Base-by-base conservation (phyloP, 371 early-diverging fungal species). In the Mucor lusitanicus region DNA sequence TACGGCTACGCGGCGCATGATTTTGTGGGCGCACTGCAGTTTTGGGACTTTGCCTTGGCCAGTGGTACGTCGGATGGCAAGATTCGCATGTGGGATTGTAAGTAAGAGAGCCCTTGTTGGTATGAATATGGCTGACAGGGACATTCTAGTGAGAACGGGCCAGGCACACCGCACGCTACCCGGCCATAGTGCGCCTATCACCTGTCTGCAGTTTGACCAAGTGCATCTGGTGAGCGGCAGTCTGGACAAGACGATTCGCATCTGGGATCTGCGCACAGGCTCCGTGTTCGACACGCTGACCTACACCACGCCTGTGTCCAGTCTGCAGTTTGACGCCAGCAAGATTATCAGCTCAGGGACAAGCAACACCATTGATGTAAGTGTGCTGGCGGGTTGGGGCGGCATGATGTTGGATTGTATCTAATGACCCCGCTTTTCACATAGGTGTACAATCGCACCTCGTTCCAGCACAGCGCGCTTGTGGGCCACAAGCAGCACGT, bases 21-120 rank as follows among this genome's bases (percentile, higher is more conserved):
- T 28, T 91, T 85, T 72, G 77, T 92, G 13, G 92, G 93, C 4
- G 90, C 90, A 1, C 69, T 94, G 35, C 92, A 95, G 71, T 94
- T 92, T 68, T 90, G 88, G 85, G 86, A 91, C 60, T 89, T 86
- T 75, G 94, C 93, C 9, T 75, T 95, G 46, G 94, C 91, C 21
- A 92, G 92, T 17, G 96, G 96, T 17, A 92, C 94, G 9, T 85
- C 85, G 15, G 94, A 95, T 78, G 96, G 96, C 8, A 85, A 85
- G n/a, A 80, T 96, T 40, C 84, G 94, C 57, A 87, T 96, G 87
- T 96, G 94, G 92, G 96, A 95, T 72, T 76, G 84, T 87, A 84
- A 85, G 86, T 84, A 25, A 13, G n/a, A 44, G 87, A 94, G n/a
- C n/a, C n/a, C n/a, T n/a, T n/a, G n/a, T n/a, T n/a, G n/a, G n/a